A percentile compares a stretch with the other conserved stretches of the same genome.
Evolutionary conservation across 805 yeast genomes (phyloP).

Genomic region (Jamesozyma lodderae): DNA sequence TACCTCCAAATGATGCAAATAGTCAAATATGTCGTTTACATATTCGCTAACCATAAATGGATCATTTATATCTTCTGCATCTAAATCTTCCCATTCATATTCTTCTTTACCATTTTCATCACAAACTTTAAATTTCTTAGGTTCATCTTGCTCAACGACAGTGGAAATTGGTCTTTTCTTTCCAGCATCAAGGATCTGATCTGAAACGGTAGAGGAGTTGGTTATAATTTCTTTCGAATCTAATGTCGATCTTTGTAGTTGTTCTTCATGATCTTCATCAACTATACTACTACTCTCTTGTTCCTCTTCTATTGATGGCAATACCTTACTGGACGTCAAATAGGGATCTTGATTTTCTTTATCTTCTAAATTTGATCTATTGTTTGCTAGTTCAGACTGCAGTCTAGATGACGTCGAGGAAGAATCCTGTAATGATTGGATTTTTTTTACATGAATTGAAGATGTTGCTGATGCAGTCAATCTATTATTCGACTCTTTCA

Average conservation of each 20-base stretch:
- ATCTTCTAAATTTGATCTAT: slow-evolving; percentile 8
- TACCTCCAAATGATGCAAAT: slow-evolving; percentile 61
- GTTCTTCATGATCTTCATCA: neutral
- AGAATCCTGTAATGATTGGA: neutral
- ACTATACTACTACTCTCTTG: neutral
- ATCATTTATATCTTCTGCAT: slow-evolving; percentile 70
- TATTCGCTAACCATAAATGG: slow-evolving; percentile 92
- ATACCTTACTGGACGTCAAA: slow-evolving; percentile 4
- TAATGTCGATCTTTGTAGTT: neutral
- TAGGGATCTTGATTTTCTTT: slow-evolving; percentile 24
- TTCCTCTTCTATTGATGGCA: slow-evolving; percentile 18
- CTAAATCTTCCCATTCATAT: slow-evolving; percentile 62
- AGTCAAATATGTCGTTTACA: slow-evolving; percentile 76
- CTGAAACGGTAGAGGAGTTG: neutral
- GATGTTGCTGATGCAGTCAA: neutral
- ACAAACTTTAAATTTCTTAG: slow-evolving; percentile 29
- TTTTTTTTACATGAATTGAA: neutral
- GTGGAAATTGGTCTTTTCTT: slow-evolving; percentile 31
- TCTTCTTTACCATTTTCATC: slow-evolving; percentile 29
- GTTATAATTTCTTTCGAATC: neutral
- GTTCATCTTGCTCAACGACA: slow-evolving; percentile 27
- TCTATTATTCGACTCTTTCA: slow-evolving; percentile 3
- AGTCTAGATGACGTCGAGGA: neutral
- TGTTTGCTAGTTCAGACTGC: slow-evolving; percentile 1
- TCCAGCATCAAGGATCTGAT: slow-evolving; percentile 15